These are phyloP conservation scores for Populus trichocarpa DNA, from an alignment of 441 rosid species.

Conservation along the genomic window DNA sequence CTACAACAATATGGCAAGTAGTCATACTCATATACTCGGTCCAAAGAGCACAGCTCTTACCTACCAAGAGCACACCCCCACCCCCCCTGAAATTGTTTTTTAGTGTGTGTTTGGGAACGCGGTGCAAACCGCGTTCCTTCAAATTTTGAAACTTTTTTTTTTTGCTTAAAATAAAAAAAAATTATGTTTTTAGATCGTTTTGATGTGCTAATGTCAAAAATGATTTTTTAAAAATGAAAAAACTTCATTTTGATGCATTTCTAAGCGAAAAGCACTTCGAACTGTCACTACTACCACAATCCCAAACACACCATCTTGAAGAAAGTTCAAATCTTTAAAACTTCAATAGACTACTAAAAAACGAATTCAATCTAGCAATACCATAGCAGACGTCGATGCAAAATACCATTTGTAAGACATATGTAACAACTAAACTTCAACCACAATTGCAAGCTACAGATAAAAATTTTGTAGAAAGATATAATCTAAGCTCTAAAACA, in stretches of 20 bases:
- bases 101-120: too few relatives aligned
- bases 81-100: too few relatives aligned
- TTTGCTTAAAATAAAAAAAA: too few relatives aligned
- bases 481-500: not conserved
- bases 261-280: too few relatives aligned
- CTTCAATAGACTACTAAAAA: not conserved
- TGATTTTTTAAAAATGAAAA: too few relatives aligned
- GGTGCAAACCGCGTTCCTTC: too few relatives aligned
- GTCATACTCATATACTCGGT: constrained; percentile 16
- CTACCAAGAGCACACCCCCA: not conserved
- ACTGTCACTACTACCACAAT: too few relatives aligned
- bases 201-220: too few relatives aligned
- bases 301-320: too few relatives aligned
- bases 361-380: not conserved
- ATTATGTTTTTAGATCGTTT: too few relatives aligned
- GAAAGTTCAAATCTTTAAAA: not conserved
- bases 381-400: not conserved
- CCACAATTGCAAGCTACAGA: not conserved
- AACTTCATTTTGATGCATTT: too few relatives aligned
- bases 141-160: too few relatives aligned
- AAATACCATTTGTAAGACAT: not conserved
- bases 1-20: constrained; percentile 35
- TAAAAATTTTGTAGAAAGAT: not conserved
- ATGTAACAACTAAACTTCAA: not conserved
- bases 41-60: not conserved